Evolutionary conservation across 305 asterid species (phyloP), one percentile per base, ranked within the genome.

Genomic region (Lippia alba): DNA sequence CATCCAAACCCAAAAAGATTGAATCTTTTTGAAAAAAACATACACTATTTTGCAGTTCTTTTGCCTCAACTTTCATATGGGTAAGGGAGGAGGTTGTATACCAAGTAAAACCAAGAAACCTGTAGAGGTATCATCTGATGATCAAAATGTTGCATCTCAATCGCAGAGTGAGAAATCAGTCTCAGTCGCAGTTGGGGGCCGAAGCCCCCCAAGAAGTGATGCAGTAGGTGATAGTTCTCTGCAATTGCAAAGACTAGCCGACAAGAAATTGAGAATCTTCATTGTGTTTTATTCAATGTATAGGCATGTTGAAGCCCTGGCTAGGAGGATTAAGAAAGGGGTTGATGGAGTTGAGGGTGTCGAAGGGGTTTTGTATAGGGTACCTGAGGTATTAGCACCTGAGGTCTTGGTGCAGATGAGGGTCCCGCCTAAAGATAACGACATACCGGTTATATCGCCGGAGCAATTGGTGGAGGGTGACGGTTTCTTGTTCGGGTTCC

Each of bases 21-120:
- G 39, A 51, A 66, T 30, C 14, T 34, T 71, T 53, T 45, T n/a
- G 19, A 46, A 30, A 24, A 58, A 41, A 34, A 54, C 34, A 56
- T 56, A 18, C 19, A 40, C 50, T 18, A 39, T 39, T 39, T 39
- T 39, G 45, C 45, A 39, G 45, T 39, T 9, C 10, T 8, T 41
- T 41, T 44, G 61, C 44, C 56, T 56, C 40, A 44, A 44, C 10
- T 51, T 16, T 14, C 1, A 49, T 8, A 88, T 86, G 96, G 96
- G 96, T 71, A 89, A 84, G 83, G 92, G 96, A 45, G 86, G 92
- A 60, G 92, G 91, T 12, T 89, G 92, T 75, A 14, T 80, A 5
- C 88, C 83, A 6, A 86, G 91, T 75, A 86, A 86, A 66, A 78
- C 41, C 19, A 80, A 71, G 80, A 34, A 73, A 61, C 57, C 80